Evolutionary conservation across 371 early-diverging fungal species (phyloP).

Genomic region (Choanephora cucurbitarum): DNA sequence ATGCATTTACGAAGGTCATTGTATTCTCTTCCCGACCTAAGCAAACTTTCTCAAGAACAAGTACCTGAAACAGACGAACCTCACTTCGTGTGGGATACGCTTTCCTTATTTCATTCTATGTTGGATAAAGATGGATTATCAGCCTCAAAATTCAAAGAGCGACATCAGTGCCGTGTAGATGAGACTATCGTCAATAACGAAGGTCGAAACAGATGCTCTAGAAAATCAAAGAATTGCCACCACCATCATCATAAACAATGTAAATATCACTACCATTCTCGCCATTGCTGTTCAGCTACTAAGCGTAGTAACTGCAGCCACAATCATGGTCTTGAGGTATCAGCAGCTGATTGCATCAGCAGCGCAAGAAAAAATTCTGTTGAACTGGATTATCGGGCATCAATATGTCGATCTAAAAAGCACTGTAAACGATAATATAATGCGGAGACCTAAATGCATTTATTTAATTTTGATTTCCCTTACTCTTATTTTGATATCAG

Average conservation of each 20-base stretch:
- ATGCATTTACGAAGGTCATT: conserved; percentile 20
- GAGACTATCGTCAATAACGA: no score
- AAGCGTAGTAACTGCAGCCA: not conserved
- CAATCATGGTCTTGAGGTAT: not conserved
- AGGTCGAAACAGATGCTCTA: not conserved
- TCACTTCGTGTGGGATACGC: not conserved
- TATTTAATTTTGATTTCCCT: not conserved
- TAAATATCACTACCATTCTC: not conserved
- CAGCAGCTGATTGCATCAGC: not conserved
- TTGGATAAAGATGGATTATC: no score
- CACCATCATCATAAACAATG: no score
- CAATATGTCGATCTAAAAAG: not conserved
- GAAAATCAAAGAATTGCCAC: not conserved
- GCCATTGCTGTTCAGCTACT: not conserved
- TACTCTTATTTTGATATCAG: no score
- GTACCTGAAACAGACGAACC: not conserved
- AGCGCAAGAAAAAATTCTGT: not conserved
- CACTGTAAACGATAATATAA: not conserved
- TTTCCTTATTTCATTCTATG: not conserved
- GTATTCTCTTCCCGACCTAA: conserved; percentile 28
- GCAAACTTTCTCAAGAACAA: not conserved
- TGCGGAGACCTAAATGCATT: not conserved
- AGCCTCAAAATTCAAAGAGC: no score
- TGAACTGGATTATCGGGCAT: no score
- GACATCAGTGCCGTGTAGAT: no score